These are phyloP conservation scores for Picochlorum sp. DNA, from an alignment of 139 green algal genomes.

Conservation along the genomic window DNA sequence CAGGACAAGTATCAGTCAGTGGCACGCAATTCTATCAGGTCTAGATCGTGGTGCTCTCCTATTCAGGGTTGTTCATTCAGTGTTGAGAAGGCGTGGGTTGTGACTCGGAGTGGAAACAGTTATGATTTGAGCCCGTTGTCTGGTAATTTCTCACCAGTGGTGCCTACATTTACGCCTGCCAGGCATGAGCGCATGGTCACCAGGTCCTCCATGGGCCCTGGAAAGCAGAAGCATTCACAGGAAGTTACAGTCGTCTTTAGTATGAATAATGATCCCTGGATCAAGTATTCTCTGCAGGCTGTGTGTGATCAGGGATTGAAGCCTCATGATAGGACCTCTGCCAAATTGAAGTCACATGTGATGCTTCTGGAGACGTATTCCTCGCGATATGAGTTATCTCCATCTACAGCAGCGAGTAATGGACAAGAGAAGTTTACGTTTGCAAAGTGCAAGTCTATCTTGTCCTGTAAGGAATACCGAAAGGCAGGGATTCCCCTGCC, in stretches of 20 bases:
- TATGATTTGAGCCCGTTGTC: slow-evolving; percentile 53
- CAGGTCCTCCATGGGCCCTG: slow-evolving; percentile 31
- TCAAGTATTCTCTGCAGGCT: slow-evolving; percentile 85
- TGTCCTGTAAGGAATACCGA: slow-evolving; percentile 41
- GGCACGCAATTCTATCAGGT: slow-evolving; percentile 68
- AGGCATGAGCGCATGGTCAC: slow-evolving; percentile 63
- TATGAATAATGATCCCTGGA: slow-evolving; percentile 89
- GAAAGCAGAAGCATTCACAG: slow-evolving; percentile 23
- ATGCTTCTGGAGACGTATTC: slow-evolving; percentile 75
- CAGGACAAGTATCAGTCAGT: slow-evolving; percentile 51
- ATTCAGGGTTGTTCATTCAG: slow-evolving; percentile 56
- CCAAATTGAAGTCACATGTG: slow-evolving; percentile 65
- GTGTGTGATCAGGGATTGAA: slow-evolving; percentile 87
- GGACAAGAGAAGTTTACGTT: slow-evolving; percentile 47
- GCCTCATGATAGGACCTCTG: slow-evolving; percentile 75
- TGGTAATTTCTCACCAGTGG: slow-evolving; percentile 30
- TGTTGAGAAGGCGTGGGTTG: slow-evolving; percentile 69
- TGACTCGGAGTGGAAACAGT: slow-evolving; percentile 37
- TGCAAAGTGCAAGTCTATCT: slow-evolving; percentile 35
- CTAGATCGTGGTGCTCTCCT: slow-evolving; percentile 59
- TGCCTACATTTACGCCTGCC: slow-evolving; percentile 69
- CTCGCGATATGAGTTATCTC: not conserved
- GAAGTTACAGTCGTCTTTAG: slow-evolving; percentile 94
- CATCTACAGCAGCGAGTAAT: not conserved
- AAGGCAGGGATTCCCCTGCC: slow-evolving; percentile 59